Conservation (phyloP, 2,329 filamentous ascomycete species). For the Coniosporium tulheliwenetii region DNA sequence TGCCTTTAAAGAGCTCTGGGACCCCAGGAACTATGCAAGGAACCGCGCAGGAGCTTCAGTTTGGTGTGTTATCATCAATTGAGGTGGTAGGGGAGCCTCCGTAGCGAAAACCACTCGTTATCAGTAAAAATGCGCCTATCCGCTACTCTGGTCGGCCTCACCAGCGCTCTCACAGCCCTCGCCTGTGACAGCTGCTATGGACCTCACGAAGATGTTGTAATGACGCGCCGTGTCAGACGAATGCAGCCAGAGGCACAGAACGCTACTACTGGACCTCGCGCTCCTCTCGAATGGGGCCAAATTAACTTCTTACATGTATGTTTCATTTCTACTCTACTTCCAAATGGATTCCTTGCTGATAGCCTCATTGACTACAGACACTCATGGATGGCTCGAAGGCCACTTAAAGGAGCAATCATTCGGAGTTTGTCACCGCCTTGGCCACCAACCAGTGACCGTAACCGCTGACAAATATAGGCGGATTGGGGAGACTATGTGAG, state of each 20-base stretch:
- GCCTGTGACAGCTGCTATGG: conserved; percentile 24
- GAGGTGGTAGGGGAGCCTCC: too few relatives aligned
- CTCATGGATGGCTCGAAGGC: conserved; percentile 45
- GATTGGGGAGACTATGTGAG: conserved; percentile 52
- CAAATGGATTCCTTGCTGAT: too few relatives aligned
- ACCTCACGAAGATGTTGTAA: conserved; percentile 22
- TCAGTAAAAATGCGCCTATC: too few relatives aligned
- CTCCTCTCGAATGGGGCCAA: conserved; percentile 43
- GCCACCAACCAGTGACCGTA: too few relatives aligned
- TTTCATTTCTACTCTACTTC: too few relatives aligned
- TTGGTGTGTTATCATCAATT: too few relatives aligned
- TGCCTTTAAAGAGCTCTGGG: too few relatives aligned
- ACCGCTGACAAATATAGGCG: conserved; percentile 15
- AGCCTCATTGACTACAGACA: conserved; percentile 34
- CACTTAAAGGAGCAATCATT: conserved; percentile 48
- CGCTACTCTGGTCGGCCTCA: not conserved
- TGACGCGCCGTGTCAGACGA: conserved; percentile 23
- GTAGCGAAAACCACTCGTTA: too few relatives aligned
- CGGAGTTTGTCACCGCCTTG: conserved; percentile 15
- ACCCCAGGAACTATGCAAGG: too few relatives aligned
- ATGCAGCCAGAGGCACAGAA: conserved; percentile 29
- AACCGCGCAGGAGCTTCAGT: too few relatives aligned
- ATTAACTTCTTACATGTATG: conserved; percentile 44
- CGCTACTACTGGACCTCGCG: conserved; percentile 18
- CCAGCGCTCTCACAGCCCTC: conserved; percentile 1